Evolutionary conservation across 441 rosid genomes (phyloP).

Genomic region (Gossypium schwendimanii): DNA sequence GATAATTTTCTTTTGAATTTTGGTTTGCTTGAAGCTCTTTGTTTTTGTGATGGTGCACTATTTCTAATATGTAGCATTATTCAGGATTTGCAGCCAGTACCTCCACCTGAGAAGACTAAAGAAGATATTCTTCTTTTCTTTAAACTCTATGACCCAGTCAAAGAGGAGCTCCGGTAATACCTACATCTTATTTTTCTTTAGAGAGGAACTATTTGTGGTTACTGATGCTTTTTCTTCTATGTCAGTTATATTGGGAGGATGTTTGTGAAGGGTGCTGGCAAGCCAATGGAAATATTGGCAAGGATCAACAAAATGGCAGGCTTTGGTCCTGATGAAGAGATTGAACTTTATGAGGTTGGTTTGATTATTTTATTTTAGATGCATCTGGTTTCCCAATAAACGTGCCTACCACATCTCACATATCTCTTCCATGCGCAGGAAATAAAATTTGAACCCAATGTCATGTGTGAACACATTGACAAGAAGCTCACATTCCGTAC

Average conservation of each 20-base stretch:
- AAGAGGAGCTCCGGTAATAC: slow-evolving; percentile 52
- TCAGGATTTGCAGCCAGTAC: slow-evolving; percentile 53
- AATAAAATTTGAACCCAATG: slow-evolving; percentile 57
- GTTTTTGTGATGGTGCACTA: not conserved
- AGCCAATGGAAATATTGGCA: slow-evolving; percentile 50
- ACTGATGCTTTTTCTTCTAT: slow-evolving; percentile 14
- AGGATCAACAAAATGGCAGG: slow-evolving; percentile 84
- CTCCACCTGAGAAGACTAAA: slow-evolving; percentile 51
- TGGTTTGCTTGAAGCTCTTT: slow-evolving; percentile 10
- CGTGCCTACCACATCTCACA: not conserved
- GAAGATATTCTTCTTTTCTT: slow-evolving; percentile 69
- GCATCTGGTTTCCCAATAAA: not conserved
- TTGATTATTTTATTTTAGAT: not conserved
- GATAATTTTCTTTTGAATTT: slow-evolving; percentile 9
- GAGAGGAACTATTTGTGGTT: not conserved
- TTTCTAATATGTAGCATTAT: slow-evolving; percentile 10
- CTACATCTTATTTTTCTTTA: slow-evolving; percentile 7
- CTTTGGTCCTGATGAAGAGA: slow-evolving; percentile 74
- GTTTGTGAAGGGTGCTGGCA: slow-evolving; percentile 48
- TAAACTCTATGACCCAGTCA: slow-evolving; percentile 59
- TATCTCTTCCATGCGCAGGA: slow-evolving; percentile 34
- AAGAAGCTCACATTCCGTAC: slow-evolving; percentile 39
- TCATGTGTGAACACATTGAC: slow-evolving; percentile 58
- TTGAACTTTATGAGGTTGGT: slow-evolving; percentile 85
- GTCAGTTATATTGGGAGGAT: slow-evolving; percentile 60